Conservation (phyloP, 2,329 filamentous ascomycete species). For the Alternaria atra region DNA sequence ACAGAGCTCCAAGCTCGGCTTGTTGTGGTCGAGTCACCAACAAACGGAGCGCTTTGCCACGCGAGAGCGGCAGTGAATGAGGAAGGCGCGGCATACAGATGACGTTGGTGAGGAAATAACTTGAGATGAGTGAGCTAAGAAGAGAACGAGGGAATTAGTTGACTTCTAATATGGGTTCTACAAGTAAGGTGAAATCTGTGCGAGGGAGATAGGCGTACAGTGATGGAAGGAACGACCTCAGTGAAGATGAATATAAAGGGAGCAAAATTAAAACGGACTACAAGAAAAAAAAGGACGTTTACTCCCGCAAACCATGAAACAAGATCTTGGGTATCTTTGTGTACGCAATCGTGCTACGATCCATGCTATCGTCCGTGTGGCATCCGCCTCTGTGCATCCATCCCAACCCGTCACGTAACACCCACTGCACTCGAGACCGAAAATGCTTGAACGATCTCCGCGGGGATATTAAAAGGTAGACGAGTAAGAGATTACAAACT, state of each 20-base stretch:
- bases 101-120: slow-evolving; percentile 2
- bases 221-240: not conserved
- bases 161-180: not conserved
- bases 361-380: slow-evolving; percentile 13
- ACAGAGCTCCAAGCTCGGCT: slow-evolving; percentile 3
- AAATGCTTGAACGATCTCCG: not conserved
- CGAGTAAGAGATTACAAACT: not conserved
- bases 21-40: slow-evolving; percentile 23
- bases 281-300: not conserved
- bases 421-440: slow-evolving; percentile 11
- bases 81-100: slow-evolving; percentile 22
- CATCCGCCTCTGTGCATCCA: slow-evolving; percentile 16
- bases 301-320: slow-evolving; percentile 18
- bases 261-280: not conserved
- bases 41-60: slow-evolving; percentile 21
- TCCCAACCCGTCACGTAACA: slow-evolving; percentile 18
- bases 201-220: not conserved
- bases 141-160: not conserved
- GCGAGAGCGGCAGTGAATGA: slow-evolving; percentile 9
- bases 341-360: slow-evolving; percentile 13
- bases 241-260: not conserved
- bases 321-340: slow-evolving; percentile 25
- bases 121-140: slow-evolving; percentile 1
- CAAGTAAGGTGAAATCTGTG: not conserved
- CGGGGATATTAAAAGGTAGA: not conserved